Percentiles rank a stretch among this genome's conserved stretches.
Evolutionary conservation across 2,329 filamentous ascomycete species (phyloP).

Genomic region (Cladophialophora immunda): DNA sequence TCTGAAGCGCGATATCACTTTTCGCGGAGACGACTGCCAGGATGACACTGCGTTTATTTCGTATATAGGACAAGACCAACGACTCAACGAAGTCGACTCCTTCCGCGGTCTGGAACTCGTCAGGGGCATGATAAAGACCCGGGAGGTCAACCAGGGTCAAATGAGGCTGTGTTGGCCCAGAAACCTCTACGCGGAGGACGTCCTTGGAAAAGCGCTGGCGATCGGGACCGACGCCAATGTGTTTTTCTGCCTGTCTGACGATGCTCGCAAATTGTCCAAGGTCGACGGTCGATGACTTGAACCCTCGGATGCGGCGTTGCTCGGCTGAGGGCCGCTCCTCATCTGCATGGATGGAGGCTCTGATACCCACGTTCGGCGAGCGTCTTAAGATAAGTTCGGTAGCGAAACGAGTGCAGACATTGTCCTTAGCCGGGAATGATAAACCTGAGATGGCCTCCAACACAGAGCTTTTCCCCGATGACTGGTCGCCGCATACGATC

Average conservation of each 20-base stretch:
- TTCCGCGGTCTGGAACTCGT: constrained; percentile 43
- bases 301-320: constrained; percentile 32
- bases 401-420: constrained; percentile 46
- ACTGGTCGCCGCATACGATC: constrained; percentile 46
- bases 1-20: constrained; percentile 53
- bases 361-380: constrained; percentile 10
- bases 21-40: constrained; percentile 57
- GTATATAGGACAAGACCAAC: constrained; percentile 54
- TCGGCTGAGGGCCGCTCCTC: constrained; percentile 29
- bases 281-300: constrained; percentile 36
- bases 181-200: constrained; percentile 54
- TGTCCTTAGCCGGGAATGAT: constrained; percentile 43
- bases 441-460: constrained; percentile 45
- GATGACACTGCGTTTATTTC: constrained; percentile 54
- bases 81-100: constrained; percentile 63
- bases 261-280: constrained; percentile 41
- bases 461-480: constrained; percentile 45
- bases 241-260: constrained; percentile 40
- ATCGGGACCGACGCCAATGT: constrained; percentile 40
- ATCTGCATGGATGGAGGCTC: constrained; percentile 39
- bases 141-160: constrained; percentile 57
- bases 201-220: constrained; percentile 50
- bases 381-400: constrained; percentile 43
- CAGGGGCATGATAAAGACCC: constrained; percentile 49
- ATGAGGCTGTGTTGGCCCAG: constrained; percentile 49